Evolutionary conservation across 805 yeast species (phyloP).

Genomic region (Clavispora asparagi): DNA sequence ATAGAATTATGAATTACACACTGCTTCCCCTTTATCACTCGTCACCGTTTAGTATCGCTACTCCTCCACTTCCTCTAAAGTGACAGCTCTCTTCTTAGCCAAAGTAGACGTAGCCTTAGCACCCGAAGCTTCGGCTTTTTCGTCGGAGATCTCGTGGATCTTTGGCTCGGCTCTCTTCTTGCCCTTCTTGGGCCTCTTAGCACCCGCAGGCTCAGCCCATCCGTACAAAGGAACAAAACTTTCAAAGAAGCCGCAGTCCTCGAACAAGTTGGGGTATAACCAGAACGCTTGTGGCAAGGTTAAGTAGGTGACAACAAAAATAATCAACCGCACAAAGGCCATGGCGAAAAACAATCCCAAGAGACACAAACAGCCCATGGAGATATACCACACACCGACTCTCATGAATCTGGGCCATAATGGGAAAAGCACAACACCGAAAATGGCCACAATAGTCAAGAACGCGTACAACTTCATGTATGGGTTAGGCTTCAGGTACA

Average conservation of each 20-base stretch:
- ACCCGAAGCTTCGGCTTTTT: slow-evolving; percentile 10
- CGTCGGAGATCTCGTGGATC: slow-evolving; percentile 5
- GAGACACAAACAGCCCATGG: slow-evolving; percentile 70
- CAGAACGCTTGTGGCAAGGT: slow-evolving; percentile 74
- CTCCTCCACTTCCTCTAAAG: slow-evolving; percentile 39
- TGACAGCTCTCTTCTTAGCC: slow-evolving; percentile 28
- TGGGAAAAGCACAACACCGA: slow-evolving; percentile 74
- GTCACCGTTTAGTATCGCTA: slow-evolving; percentile 2
- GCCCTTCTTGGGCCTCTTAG: slow-evolving; percentile 20
- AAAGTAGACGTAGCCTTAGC: slow-evolving; percentile 11
- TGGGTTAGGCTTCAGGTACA: slow-evolving; percentile 68
- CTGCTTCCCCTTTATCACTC: neutral
- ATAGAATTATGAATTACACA: neutral
- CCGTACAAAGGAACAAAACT: slow-evolving; percentile 88
- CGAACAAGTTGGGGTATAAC: slow-evolving; percentile 94
- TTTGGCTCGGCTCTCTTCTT: slow-evolving; percentile 6
- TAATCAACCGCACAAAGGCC: slow-evolving; percentile 73
- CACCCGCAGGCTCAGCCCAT: slow-evolving; percentile 54
- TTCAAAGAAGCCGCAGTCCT: slow-evolving; percentile 89
- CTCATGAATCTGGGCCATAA: slow-evolving; percentile 93
- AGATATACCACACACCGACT: slow-evolving; percentile 83
- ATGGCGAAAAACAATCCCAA: slow-evolving; percentile 69
- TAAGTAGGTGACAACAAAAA: slow-evolving; percentile 57
- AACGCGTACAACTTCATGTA: slow-evolving; percentile 57
- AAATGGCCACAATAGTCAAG: slow-evolving; percentile 59